These are phyloP conservation scores for Fusarium torulosum DNA, from an alignment of 2,329 filamentous ascomycete genomes.

Conservation along the genomic window DNA sequence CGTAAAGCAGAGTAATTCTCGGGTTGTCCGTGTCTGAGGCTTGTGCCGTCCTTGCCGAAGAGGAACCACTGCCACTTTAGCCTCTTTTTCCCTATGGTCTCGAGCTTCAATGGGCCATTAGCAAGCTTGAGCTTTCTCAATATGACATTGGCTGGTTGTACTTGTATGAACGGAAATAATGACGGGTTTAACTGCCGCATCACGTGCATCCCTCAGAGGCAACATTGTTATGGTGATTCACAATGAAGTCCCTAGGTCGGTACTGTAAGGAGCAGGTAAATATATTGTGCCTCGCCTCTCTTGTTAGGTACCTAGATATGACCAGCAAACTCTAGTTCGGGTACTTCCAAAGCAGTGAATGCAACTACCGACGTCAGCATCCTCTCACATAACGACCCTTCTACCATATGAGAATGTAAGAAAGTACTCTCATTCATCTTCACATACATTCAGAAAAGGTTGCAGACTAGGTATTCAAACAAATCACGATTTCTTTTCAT, in stretches of 20 bases:
- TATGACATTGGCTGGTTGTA: neutral
- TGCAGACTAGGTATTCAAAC: neutral
- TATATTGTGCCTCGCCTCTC: neutral
- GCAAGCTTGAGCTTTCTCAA: neutral
- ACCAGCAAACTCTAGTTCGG: neutral
- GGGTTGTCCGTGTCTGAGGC: conserved; percentile 9
- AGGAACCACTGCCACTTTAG: conserved; percentile 14
- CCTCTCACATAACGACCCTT: no score
- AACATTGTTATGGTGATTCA: neutral
- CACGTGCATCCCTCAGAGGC: conserved; percentile 9
- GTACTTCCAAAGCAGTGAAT: neutral
- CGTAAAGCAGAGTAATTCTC: conserved; percentile 1
- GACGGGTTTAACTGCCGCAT: neutral
- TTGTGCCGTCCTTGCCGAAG: conserved; percentile 33
- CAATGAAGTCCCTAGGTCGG: no score
- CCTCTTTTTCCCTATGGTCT: neutral
- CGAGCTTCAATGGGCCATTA: neutral
- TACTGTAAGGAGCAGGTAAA: no score
- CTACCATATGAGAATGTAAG: neutral
- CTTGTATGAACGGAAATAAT: neutral
- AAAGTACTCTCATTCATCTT: neutral
- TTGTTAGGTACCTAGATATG: neutral
- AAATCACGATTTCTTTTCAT: conserved; percentile 49
- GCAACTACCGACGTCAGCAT: no score
- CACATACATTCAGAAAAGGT: neutral